These are phyloP conservation scores for Diutina neorugosa DNA, from an alignment of 1,139 yeast species.

Conservation along the genomic window DNA sequence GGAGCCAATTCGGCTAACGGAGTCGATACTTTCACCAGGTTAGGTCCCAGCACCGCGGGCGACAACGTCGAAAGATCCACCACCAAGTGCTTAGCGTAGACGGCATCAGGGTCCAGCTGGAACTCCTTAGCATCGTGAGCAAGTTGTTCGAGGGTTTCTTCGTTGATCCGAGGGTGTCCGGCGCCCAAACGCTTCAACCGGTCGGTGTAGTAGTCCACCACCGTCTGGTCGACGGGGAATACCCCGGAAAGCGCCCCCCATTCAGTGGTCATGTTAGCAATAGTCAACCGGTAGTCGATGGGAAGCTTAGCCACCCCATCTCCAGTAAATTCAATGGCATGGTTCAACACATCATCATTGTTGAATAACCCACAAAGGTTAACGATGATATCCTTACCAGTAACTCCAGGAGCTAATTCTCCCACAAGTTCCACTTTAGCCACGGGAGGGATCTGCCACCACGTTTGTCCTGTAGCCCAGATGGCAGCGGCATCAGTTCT, in stretches of 20 bases:
- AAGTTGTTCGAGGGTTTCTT: slow-evolving; percentile 40
- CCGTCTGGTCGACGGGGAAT: slow-evolving; percentile 80
- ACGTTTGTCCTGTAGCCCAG: slow-evolving; percentile 99
- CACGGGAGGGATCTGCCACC: slow-evolving; percentile 99
- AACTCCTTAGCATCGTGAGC: slow-evolving; percentile 24
- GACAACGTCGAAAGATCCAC: slow-evolving; percentile 75
- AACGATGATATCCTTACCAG: slow-evolving; percentile 95
- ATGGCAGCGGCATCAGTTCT: slow-evolving; percentile 98
- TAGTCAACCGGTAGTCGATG: slow-evolving; percentile 85
- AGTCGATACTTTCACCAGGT: slow-evolving; percentile 84
- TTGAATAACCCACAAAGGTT: slow-evolving; percentile 92
- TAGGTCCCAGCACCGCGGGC: slow-evolving; percentile 95
- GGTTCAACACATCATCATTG: slow-evolving; percentile 92
- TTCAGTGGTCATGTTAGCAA: slow-evolving; percentile 98
- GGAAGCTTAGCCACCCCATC: slow-evolving; percentile 66
- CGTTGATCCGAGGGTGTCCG: slow-evolving; percentile 79
- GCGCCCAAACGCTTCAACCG: slow-evolving; percentile 57
- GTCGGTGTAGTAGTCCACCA: slow-evolving; percentile 65
- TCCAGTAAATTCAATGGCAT: slow-evolving; percentile 93
- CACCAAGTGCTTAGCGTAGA: slow-evolving; percentile 75
- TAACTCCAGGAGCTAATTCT: slow-evolving; percentile 68
- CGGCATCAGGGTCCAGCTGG: slow-evolving; percentile 52
- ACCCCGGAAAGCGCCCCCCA: slow-evolving; percentile 98
- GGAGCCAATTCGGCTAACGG: slow-evolving; percentile 64
- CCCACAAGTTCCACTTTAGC: slow-evolving; percentile 88